Evolutionary conservation across 768 basidiomycete genomes (phyloP), one percentile per base, ranked within the genome.

Genomic region (Xanthoconium stramineum): DNA sequence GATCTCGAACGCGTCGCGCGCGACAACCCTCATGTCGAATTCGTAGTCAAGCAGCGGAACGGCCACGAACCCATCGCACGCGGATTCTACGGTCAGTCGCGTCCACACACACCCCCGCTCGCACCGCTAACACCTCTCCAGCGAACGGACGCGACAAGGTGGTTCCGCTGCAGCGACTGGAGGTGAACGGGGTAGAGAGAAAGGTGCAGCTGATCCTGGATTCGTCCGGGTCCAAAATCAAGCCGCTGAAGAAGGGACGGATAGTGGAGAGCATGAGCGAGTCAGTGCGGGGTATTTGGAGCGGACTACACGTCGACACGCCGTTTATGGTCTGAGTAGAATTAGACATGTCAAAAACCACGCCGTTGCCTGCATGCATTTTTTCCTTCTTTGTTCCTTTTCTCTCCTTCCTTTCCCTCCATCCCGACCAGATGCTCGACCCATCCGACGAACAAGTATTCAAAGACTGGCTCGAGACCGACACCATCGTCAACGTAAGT

Each of bases 131-230:
- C 61, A 59, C 17, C 32, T 32, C 50, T n/a, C 36, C 69, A 96
- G 94, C 84, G 64, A 95, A 94, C 72, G 81, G 84, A 70, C 81
- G 90, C 52, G 90, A 93, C 74, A 96, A 96, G 76, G 92, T 93
- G 68, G 80, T 96, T 47, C 81, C 88, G 48, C 78, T 95, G 44
- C 87, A 89, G 57, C 80, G 80, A 36, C 82, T 92, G 58, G 83
- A 91, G 65, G 84, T 86, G 56, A 84, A 79, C 46, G 84, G 81
- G 24, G 84, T 96, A 65, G 78, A 83, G 61, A 77, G 83, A 69
- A 96, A 95, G 73, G 82, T 93, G 53, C 78, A 89, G 60, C 82
- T 96, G 30, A 76, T 95, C 39, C 83, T 96, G 47, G 91, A 93
- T 71, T 84, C 93, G 35, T 93, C 91, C 7, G 94, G 94, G 24